Evolutionary conservation across 1,139 yeast species (phyloP).

Genomic region (Chernovozyma sophiae-reginae): DNA sequence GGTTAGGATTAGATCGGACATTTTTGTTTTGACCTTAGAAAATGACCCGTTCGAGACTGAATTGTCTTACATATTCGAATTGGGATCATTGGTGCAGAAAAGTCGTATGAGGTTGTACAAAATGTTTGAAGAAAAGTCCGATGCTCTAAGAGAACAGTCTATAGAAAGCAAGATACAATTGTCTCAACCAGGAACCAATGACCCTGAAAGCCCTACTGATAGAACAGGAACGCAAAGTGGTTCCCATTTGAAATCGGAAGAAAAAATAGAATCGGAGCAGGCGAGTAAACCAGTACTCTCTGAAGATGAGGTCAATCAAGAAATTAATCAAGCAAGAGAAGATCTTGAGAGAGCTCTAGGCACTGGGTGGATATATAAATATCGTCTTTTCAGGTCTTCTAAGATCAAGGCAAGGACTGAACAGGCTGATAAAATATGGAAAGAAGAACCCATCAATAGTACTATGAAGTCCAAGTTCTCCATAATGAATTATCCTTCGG

Average conservation of each 20-base stretch:
- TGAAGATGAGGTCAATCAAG: conserved; percentile 22
- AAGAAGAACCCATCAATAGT: conserved; percentile 29
- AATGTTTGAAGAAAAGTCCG: conserved; percentile 27
- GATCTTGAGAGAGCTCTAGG: conserved; percentile 48
- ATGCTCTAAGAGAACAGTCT: conserved; percentile 8
- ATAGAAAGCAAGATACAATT: conserved; percentile 3
- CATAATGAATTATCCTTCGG: conserved; percentile 31
- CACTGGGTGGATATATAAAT: conserved; percentile 62
- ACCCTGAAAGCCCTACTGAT: not conserved
- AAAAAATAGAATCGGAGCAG: not conserved
- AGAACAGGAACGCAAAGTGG: not conserved
- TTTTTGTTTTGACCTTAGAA: conserved; percentile 36
- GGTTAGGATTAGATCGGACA: conserved; percentile 26
- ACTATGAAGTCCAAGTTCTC: conserved; percentile 30
- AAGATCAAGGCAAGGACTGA: conserved; percentile 25
- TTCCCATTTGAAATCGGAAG: not conserved
- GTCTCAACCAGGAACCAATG: not conserved
- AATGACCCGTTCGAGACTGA: conserved; percentile 44
- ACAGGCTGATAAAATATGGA: conserved; percentile 30
- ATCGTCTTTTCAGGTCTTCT: conserved; percentile 20
- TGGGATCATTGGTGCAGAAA: conserved; percentile 36
- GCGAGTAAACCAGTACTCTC: conserved; percentile 6
- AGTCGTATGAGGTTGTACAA: conserved; percentile 27
- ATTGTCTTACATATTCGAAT: conserved; percentile 32
- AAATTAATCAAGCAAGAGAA: conserved; percentile 32